These are phyloP conservation scores for Colletotrichum lindemuthianum DNA, from an alignment of 2,329 filamentous ascomycete species.

Conservation along the genomic window DNA sequence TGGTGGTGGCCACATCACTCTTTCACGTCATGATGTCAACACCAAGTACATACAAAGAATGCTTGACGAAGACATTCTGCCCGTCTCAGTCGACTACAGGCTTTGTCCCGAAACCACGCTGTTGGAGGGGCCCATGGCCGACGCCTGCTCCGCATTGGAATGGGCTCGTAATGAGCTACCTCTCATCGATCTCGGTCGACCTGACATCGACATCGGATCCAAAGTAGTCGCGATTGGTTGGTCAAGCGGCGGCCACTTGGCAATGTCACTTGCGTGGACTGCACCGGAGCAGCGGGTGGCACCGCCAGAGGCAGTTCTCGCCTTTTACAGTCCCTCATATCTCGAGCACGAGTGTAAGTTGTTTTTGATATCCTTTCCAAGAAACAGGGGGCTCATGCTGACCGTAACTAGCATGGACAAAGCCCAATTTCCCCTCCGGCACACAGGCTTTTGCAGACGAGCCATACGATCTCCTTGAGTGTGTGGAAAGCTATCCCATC, in stretches of 20 bases:
- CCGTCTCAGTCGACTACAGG: conserved; percentile 60
- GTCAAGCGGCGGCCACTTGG: conserved; percentile 59
- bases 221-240: conserved; percentile 56
- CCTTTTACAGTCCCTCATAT: conserved; percentile 13
- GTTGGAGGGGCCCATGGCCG: conserved; percentile 56
- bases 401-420: neutral
- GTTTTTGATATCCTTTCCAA: neutral
- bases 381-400: neutral
- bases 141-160: conserved; percentile 52
- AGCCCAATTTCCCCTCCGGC: conserved; percentile 1
- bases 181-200: conserved; percentile 37
- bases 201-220: conserved; percentile 38
- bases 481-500: neutral
- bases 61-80: conserved; percentile 52
- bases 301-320: conserved; percentile 43
- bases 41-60: conserved; percentile 49
- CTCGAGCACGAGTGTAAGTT: conserved; percentile 2
- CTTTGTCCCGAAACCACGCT: conserved; percentile 60
- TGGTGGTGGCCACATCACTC: conserved; percentile 53
- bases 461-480: neutral
- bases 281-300: conserved; percentile 39
- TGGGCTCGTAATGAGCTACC: conserved; percentile 52
- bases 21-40: conserved; percentile 49
- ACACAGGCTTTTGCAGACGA: neutral
- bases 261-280: conserved; percentile 55